phyloP scores from a whole-genome alignment of 352 stramenopile genomes.

The Phytophthora litchii region DNA sequence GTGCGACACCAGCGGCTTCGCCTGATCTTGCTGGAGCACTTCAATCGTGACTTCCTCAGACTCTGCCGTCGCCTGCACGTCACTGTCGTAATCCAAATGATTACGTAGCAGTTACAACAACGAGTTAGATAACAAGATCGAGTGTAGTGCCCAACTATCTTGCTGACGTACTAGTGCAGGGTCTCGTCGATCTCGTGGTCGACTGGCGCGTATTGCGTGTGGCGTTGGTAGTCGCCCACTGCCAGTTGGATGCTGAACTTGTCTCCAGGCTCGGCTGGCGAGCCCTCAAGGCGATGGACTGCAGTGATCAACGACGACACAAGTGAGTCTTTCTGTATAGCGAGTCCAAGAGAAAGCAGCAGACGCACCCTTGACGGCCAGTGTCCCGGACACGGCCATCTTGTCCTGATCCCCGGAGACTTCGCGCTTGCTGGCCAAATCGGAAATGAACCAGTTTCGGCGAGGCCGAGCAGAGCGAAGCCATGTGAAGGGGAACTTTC shows the following conservation, averaged over 20 bases:
- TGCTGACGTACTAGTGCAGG: slow-evolving; percentile 48
- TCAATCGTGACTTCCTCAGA: slow-evolving; percentile 49
- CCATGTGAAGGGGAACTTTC: slow-evolving; percentile 25
- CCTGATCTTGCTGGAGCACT: slow-evolving; percentile 44
- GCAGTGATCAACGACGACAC: slow-evolving; percentile 8
- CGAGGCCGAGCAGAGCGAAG: not conserved
- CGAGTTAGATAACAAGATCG: slow-evolving; percentile 11
- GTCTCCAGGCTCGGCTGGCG: not conserved
- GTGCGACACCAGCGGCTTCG: slow-evolving; percentile 44
- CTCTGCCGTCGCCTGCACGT: slow-evolving; percentile 38
- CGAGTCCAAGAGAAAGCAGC: not conserved
- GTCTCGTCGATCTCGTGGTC: slow-evolving; percentile 40
- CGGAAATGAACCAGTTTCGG: slow-evolving; percentile 39
- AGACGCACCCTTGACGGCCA: slow-evolving; percentile 44
- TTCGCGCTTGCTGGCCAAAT: slow-evolving; percentile 41
- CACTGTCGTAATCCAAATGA: slow-evolving; percentile 30
- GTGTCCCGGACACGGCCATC: slow-evolving; percentile 54
- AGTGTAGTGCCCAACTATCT: not conserved
- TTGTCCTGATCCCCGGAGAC: slow-evolving; percentile 29
- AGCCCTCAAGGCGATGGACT: slow-evolving; percentile 42
- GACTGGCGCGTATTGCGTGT: slow-evolving; percentile 29
- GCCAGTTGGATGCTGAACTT: slow-evolving; percentile 34
- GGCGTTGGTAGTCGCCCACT: slow-evolving; percentile 30
- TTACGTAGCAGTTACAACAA: slow-evolving; percentile 22
- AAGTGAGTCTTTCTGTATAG: not conserved